Base-by-base conservation (phyloP, 768 basidiomycete genomes). In the Lactarius psammicola region DNA sequence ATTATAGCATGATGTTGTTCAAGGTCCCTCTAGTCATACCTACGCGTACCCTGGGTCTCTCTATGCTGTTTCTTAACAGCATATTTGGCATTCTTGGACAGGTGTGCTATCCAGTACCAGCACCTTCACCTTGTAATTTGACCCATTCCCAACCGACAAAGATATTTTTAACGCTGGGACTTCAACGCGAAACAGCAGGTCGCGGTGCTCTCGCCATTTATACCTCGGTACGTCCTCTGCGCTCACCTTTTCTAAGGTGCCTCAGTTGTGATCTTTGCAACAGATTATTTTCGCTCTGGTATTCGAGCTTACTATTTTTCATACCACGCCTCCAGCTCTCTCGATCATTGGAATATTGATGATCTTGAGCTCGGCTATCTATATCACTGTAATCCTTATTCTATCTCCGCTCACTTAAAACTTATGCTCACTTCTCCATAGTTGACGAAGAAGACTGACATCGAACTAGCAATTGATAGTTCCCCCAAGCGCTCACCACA, bases 271-370 rank as follows among this genome's bases (percentile, higher is more conserved):
- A 23, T 30, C 17, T n/a, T n/a, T 23, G 18, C 28, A 7, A 23
- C 67, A 89, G 82, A 81, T 92, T 40, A 77, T 91, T n/a, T 92
- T 88, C 71, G 85, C 89, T 0, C 78, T 82, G 2, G 72, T 86
- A 17, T 77, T 92, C 13, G 88, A 94, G 73, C 77, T 83, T 3
- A 68, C 88, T 42, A 81, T 89, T 69, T 90, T 93, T 74, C 78
- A 85, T 55, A 80, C 80, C 0, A 73, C 78, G 5, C 90, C 89
- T 0, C 82, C 88, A 1, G 67, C 78, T 2, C 76, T 89, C 34
- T 89, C 87, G 4, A 71, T 87, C 4, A 69, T 85, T 8, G 92
- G 92, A 1, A 86, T 85, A 0, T 46, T 78, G 4, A 83, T 92
- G 63, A 93, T 92, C 68, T 73, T 91, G 42, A 69, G 77, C 2